Evolutionary conservation across 2,329 filamentous ascomycete genomes (phyloP), one percentile per base, ranked within the genome.

Genomic region (Alternaria conjuncta): DNA sequence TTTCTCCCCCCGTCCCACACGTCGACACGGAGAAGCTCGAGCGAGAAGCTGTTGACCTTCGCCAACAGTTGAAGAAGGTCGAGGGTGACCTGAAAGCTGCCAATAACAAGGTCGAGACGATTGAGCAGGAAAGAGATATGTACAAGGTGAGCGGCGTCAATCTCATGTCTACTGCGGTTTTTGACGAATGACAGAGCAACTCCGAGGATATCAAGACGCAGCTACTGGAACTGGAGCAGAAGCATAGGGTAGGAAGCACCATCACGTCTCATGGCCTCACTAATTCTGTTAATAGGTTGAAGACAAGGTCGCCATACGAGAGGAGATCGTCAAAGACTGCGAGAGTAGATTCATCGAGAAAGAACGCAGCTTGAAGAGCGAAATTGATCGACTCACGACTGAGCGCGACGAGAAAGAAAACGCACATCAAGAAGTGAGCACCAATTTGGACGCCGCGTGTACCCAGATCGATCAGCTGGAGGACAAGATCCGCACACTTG

Each of bases 381-480:
- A 71, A 11, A 60, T 74, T 6, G 65, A 68, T 53, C 60, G 62
- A 20, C 47, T 72, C 5, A 65, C 47, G 3, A 44, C 46, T 9
- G 66, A 74, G 26, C 56, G 57, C 12, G 47, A 68, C 15, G 69
- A 68, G 7, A 73, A 64, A 25, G 60, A 71, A 12, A 58, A 49
- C 3, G 25, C 28, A 6, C 26, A 66, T 11, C 30, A 64, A 13
- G 23, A 51, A 20, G 15, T 64, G 21, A 44, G 21, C 11, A 36
- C 55, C 3, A 66, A 71, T 20, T 43, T 70, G 6, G 46, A 64
- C 9, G 59, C 54, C 3, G 57, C 65, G 9, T 56, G 54, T 43
- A 55, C 51, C 3, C 36, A 57, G 12, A 47, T 71, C 21, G 49
- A 69, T 13, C 47, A 46, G 30, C 53, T 64, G 15, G 47, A 60